A percentile compares a stretch with the other conserved stretches of the same genome.
These are phyloP conservation scores for Beverwykella pulmonaria DNA, from an alignment of 495 filamentous ascomycete genomes.

Conservation along the genomic window DNA sequence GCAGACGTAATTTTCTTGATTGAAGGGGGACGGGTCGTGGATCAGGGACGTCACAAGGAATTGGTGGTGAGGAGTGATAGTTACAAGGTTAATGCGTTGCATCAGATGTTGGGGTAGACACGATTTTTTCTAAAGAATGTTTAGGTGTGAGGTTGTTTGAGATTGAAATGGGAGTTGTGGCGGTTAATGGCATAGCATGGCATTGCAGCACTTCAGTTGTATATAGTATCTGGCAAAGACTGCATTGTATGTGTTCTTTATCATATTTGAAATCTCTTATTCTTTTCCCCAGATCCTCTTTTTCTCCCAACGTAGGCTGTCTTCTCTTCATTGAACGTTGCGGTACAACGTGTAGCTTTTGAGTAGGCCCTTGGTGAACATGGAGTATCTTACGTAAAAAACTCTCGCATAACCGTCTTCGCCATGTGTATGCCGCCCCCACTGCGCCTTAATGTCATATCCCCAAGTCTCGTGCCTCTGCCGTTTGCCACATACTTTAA, in stretches of 20 bases:
- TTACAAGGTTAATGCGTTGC: slow-evolving; percentile 36
- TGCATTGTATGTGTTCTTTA: too few relatives aligned
- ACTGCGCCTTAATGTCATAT: too few relatives aligned
- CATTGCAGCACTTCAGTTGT: background rate
- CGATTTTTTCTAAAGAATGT: background rate
- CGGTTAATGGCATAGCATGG: background rate
- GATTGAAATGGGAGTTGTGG: background rate
- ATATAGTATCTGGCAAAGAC: too few relatives aligned
- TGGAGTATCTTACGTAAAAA: background rate
- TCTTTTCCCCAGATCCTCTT: too few relatives aligned
- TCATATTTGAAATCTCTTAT: too few relatives aligned
- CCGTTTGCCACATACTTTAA: background rate
- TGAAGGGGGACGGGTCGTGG: slow-evolving; percentile 22
- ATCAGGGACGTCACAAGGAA: slow-evolving; percentile 30
- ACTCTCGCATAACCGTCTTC: background rate
- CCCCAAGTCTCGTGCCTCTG: background rate
- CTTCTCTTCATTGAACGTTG: too few relatives aligned
- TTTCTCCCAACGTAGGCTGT: too few relatives aligned
- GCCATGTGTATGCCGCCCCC: background rate
- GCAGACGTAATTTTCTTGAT: slow-evolving; percentile 36
- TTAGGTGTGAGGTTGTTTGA: too few relatives aligned
- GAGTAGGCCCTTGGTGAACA: too few relatives aligned
- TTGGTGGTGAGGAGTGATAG: slow-evolving; percentile 29
- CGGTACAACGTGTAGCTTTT: too few relatives aligned
- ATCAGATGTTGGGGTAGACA: slow-evolving; percentile 30